Percentiles rank a stretch among this genome's conserved stretches.
phyloP scores from a whole-genome alignment of 768 basidiomycete species.

The Psilocybe azurescens region DNA sequence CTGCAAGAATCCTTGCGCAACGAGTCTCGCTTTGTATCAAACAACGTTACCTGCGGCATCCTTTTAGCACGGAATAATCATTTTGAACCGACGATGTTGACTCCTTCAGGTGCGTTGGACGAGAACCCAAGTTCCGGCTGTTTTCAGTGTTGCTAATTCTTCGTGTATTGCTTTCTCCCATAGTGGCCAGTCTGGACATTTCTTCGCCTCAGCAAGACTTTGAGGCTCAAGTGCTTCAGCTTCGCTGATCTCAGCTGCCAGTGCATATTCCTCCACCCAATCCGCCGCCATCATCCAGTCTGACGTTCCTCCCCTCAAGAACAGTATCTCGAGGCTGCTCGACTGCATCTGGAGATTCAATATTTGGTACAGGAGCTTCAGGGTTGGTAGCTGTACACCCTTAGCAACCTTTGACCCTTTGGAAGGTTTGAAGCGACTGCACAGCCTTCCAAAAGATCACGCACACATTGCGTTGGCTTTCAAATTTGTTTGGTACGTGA shows the following conservation, averaged over 20 bases:
- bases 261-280: slow-evolving; percentile 24
- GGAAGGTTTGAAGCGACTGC: slow-evolving; percentile 8
- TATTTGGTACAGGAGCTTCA: neutral
- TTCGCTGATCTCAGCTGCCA: slow-evolving; percentile 29
- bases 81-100: too few relatives aligned
- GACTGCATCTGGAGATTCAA: neutral
- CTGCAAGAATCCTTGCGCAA: too few relatives aligned
- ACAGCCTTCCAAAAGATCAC: slow-evolving; percentile 11
- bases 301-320: neutral
- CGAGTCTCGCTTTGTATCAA: too few relatives aligned
- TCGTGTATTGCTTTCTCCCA: too few relatives aligned
- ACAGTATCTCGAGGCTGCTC: neutral
- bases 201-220: slow-evolving; percentile 24
- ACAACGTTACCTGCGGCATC: slow-evolving; percentile 25
- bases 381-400: slow-evolving; percentile 17
- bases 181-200: too few relatives aligned
- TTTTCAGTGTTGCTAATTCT: too few relatives aligned
- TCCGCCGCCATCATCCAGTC: slow-evolving; percentile 8
- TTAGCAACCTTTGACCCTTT: slow-evolving; percentile 7
- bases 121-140: too few relatives aligned
- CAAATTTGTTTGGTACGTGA: slow-evolving; percentile 7
- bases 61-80: slow-evolving; percentile 33
- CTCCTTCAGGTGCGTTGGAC: too few relatives aligned
- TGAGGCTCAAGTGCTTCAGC: slow-evolving; percentile 32
- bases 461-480: slow-evolving; percentile 10